Base-by-base conservation (phyloP, 768 basidiomycete species). In the Hydnomerulius pinastri region DNA sequence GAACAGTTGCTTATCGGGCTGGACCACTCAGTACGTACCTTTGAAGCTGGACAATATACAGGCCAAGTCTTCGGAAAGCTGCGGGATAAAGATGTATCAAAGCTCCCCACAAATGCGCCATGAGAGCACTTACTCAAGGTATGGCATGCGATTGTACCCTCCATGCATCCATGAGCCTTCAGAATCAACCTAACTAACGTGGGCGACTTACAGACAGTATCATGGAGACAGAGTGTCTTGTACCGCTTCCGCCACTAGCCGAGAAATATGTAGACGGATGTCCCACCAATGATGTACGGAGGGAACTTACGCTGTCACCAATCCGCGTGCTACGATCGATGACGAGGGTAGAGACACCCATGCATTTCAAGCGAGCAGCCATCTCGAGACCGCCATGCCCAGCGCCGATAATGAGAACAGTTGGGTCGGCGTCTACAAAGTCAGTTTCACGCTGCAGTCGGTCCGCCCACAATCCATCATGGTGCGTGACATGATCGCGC, bases 341-440 rank as follows among this genome's bases (percentile, higher is more conserved):
- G 20, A 85, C 65, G 18, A 90, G 70, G 0, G 76, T 70, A 9
- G 71, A 61, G 13, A 90, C 71, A 15, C 77, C 78, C 24, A 87
- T 67, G 30, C 67, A 69, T 54, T 82, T 81, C 53, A 90, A 67
- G 21, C 85, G 71, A 2, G 85, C 83, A 0, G 86, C 86, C 1
- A 82, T 58, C 30, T 72, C 78, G 36, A 91, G 66, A 3, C 87
- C 88, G 54, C 78, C 77, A 50, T 87, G 88, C 1, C 85, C 84
- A 4, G 76, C 84, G 8, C 85, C 83, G 18, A 86, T 71, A 38
- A 88, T 65, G 33, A 88, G 68, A 6, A 88, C 87, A 1, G 73
- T 73, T 0, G 84, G 85, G 29, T 77, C 71, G 10, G 53, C 56
- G 18, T 74, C 74, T 27, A 68, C 69, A 56, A 83, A 83, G 23